Evolutionary conservation across 2,329 filamentous ascomycete genomes (phyloP), one percentile per base, ranked within the genome.

Genomic region (Alternaria ethzedia): DNA sequence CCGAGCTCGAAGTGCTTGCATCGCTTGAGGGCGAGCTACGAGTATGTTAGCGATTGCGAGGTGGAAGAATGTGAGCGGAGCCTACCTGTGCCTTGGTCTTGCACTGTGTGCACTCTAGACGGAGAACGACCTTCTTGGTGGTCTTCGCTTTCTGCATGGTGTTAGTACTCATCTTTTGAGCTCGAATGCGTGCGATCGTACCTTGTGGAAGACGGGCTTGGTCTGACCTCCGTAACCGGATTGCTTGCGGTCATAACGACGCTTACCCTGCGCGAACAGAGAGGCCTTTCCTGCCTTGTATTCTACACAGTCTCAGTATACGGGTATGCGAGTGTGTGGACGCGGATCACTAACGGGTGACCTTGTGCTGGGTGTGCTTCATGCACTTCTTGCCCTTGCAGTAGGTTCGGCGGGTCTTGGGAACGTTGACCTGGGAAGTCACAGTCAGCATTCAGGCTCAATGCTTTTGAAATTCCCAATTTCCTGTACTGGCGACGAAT

Each of bases 1-100:
- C 96, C 96, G 82, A 99, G 88, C 89, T 99, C 96, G 87, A 99
- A 99, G 90, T 99, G 96, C 92, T 99, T 99, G 94, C 96, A 99
- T 83, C 96, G 93, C 92, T 99, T 99, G 85, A 99, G 88, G 78
- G 96, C 89, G 82, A 99, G 89, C 88, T 99, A 94, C 85, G 45
- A 90, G 90, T 91, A 43, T 49, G 68, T 76, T 59, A 76, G 72
- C 55, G 12, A 8, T 23, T 50, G 12, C 21, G n/a, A 36, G 20
- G n/a, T 32, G n/a, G 21, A 15, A 12, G 17, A 6, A 17, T 2
- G 21, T n/a, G 15, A 44, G 12, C 36, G 15, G 11, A 32, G 25
- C 71, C 55, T 74, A 76, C 75, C 76, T 74, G 72, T 71, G 72
- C 72, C 70, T 74, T 74, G 66, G 72, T 74, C 72, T 98, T 98